Evolutionary conservation across 2,329 filamentous ascomycete species (phyloP), one percentile per base, ranked within the genome.

Genomic region (Sclerotinia trifoliorum): DNA sequence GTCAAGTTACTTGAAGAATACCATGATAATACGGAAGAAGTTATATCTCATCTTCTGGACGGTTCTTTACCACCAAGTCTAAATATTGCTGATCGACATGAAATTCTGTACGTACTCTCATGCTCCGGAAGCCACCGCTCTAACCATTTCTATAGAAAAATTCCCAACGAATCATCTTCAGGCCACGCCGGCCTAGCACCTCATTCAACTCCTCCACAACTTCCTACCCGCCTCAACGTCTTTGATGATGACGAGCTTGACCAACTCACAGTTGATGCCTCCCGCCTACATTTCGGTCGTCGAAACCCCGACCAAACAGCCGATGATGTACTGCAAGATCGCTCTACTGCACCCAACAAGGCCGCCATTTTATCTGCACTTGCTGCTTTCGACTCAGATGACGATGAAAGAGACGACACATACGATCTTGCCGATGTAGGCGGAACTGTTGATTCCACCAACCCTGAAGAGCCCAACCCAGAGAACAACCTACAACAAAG

Each of bases 351-450:
- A 4, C 86, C 90, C 1, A 88, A 89, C 74, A 97, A 96, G 80
- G 92, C 93, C 0, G 90, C 93, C 15, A 97, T 97, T 73, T 81
- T 97, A 32, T 92, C 94, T 3, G 94, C 94, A 0, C 86, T 98
- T 2, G 92, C 93, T 21, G 86, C 90, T 0, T 97, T 98, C 73
- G 94, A 98, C 80, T 90, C 90, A 0, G 94, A 98, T 74, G 95
- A 98, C 73, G 95, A 99, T 78, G 95, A 99, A 80, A 87, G 93
- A 48, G 95, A 99, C 78, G 95, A 99, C 78, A 98, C 94, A 0
- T 99, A 99, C 77, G 95, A 99, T 75, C 88, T 90, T 1, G 92
- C 88, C 62, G 95, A 98, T 76, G 93, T 98, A 2, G 95, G 95
- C 48, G 94, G 94, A 29, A 92, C 91, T 0, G 88, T 97, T 3